Conservation (phyloP, 2,329 filamentous ascomycete species). For the Bretziella fagacearum region DNA sequence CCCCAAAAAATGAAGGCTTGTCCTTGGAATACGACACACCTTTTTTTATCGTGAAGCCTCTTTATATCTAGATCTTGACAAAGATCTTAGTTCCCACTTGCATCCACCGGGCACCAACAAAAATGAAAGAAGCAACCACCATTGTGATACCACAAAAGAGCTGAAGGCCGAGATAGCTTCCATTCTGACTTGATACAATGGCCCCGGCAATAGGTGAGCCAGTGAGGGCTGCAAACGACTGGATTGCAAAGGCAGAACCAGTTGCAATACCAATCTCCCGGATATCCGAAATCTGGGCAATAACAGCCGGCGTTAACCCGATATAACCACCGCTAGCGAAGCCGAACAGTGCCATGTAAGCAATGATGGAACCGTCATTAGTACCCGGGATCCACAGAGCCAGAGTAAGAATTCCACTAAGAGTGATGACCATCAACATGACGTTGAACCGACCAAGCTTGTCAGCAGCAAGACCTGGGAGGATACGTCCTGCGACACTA, state of each 20-base stretch:
- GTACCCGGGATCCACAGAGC: slow-evolving; percentile 33
- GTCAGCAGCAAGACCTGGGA: slow-evolving; percentile 32
- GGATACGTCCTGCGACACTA: slow-evolving; percentile 35
- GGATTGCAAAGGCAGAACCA: slow-evolving; percentile 44
- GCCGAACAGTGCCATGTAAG: slow-evolving; percentile 51
- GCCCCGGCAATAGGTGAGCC: slow-evolving; percentile 52
- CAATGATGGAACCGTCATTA: slow-evolving; percentile 39
- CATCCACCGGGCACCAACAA: slow-evolving; percentile 21
- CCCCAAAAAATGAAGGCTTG: background rate
- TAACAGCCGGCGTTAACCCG: slow-evolving; percentile 41
- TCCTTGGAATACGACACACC: background rate
- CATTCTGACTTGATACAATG: slow-evolving; percentile 34
- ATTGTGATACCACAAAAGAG: slow-evolving; percentile 44
- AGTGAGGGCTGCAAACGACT: slow-evolving; percentile 47
- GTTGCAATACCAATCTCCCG: slow-evolving; percentile 51
- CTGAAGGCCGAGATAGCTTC: slow-evolving; percentile 41
- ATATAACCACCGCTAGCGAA: slow-evolving; percentile 52
- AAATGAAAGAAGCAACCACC: slow-evolving; percentile 19
- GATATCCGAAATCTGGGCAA: slow-evolving; percentile 56
- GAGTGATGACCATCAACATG: slow-evolving; percentile 33
- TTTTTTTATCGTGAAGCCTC: background rate
- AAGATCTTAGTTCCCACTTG: slow-evolving; percentile 22
- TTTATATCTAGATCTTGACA: slow-evolving; percentile 20
- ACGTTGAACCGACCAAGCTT: slow-evolving; percentile 30
- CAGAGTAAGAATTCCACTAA: slow-evolving; percentile 30